Conservation (phyloP, 208 protist species). For the Crithidia acanthocephali region DNA sequence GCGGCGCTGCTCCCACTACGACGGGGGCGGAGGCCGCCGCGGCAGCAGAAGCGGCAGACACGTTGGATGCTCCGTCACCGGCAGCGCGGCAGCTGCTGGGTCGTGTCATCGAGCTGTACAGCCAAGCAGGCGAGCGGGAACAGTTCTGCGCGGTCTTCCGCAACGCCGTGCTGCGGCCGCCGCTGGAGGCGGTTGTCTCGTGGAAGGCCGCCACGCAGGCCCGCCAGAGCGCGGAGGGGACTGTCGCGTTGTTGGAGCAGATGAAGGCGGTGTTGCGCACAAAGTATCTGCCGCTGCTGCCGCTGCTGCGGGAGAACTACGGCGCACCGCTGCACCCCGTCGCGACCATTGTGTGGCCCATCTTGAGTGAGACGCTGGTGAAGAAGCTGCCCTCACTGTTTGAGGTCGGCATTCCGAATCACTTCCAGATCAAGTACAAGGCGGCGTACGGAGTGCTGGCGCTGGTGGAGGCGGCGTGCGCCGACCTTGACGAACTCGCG, state of each 20-base stretch:
- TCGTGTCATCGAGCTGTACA: conserved; percentile 59
- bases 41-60: background rate
- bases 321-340: conserved; percentile 42
- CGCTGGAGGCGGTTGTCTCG: conserved; percentile 70
- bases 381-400: conserved; percentile 84
- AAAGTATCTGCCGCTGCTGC: conserved; percentile 55
- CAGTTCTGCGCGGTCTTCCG: conserved; percentile 72
- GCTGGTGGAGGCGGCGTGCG: conserved; percentile 60
- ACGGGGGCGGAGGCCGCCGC: background rate
- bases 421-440: conserved; percentile 76
- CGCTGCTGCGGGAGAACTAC: conserved; percentile 56
- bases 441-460: conserved; percentile 68
- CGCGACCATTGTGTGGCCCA: conserved; percentile 79
- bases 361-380: conserved; percentile 72
- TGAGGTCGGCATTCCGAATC: conserved; percentile 72
- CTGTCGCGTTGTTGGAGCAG: conserved; percentile 51
- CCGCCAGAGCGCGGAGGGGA: conserved; percentile 63
- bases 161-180: conserved; percentile 56
- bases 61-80: background rate
- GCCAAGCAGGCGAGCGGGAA: conserved; percentile 32
- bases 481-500: conserved; percentile 57
- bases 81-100: conserved; percentile 27
- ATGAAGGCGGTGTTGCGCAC: conserved; percentile 46
- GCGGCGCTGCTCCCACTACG: background rate
- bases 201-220: conserved; percentile 86